A percentile compares a stretch with the other conserved stretches of the same genome.
Conservation (phyloP, 1,139 yeast genomes). For the Waltiozyma sp. region DNA sequence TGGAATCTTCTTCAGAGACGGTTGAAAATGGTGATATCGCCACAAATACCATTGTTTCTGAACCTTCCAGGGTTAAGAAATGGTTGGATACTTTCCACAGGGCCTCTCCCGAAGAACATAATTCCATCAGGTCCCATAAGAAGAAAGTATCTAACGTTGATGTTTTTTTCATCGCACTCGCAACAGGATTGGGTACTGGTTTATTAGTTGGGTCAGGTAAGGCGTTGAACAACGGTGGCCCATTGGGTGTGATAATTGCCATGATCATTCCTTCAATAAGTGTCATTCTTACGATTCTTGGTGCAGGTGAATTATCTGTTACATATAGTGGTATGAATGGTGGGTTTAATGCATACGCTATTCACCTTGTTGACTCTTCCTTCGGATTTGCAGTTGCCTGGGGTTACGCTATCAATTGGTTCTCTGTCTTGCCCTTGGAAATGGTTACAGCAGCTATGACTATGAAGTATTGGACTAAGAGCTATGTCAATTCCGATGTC, state of each 20-base stretch:
- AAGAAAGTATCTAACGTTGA: slow-evolving; percentile 23
- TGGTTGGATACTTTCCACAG: background rate
- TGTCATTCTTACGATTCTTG: slow-evolving; percentile 58
- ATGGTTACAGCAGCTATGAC: slow-evolving; percentile 65
- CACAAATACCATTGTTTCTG: background rate
- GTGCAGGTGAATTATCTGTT: slow-evolving; percentile 63
- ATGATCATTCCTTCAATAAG: slow-evolving; percentile 37
- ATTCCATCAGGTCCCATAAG: background rate
- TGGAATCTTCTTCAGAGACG: background rate
- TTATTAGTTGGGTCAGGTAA: slow-evolving; percentile 54
- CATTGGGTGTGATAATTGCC: slow-evolving; percentile 49
- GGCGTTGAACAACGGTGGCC: slow-evolving; percentile 59
- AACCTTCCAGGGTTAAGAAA: background rate
- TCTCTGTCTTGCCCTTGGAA: slow-evolving; percentile 62
- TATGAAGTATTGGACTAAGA: slow-evolving; percentile 45
- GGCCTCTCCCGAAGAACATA: background rate
- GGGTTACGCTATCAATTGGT: slow-evolving; percentile 71
- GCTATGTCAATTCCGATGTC: slow-evolving; percentile 39
- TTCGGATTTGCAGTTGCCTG: slow-evolving; percentile 70
- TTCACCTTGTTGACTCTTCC: slow-evolving; percentile 57
- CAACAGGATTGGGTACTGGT: slow-evolving; percentile 56
- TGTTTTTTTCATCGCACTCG: slow-evolving; percentile 48
- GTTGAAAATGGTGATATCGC: background rate
- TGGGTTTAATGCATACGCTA: slow-evolving; percentile 56
- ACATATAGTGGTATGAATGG: slow-evolving; percentile 59